phyloP scores from a whole-genome alignment of 2,329 filamentous ascomycete genomes.

The Scytalidium lignicola region DNA sequence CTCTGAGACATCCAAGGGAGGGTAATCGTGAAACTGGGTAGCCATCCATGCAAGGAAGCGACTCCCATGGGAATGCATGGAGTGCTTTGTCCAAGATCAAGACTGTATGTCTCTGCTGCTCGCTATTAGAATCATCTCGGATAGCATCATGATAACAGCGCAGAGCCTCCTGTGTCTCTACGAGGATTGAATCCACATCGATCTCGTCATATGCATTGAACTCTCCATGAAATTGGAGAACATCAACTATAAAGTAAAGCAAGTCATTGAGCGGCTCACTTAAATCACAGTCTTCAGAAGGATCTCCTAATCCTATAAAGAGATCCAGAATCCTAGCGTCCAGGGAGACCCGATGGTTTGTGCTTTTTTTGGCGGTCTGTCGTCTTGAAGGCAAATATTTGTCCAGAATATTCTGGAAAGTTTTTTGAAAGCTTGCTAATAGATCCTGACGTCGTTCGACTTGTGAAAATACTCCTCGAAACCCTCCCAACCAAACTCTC shows the following conservation, averaged over 20 bases:
- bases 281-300: slow-evolving; percentile 65
- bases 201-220: slow-evolving; percentile 96
- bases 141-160: slow-evolving; percentile 63
- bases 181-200: slow-evolving; percentile 86
- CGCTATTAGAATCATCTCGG: slow-evolving; percentile 27
- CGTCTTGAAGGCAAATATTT: slow-evolving; percentile 80
- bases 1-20: slow-evolving; percentile 75
- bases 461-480: slow-evolving; percentile 88
- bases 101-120: slow-evolving; percentile 64
- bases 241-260: slow-evolving; percentile 93
- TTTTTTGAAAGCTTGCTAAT: slow-evolving; percentile 69
- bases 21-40: slow-evolving; percentile 82
- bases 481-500: slow-evolving; percentile 90
- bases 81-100: slow-evolving; percentile 87
- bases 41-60: slow-evolving; percentile 75
- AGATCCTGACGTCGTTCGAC: slow-evolving; percentile 57
- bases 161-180: slow-evolving; percentile 82
- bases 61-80: slow-evolving; percentile 94
- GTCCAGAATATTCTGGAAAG: slow-evolving; percentile 74
- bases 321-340: slow-evolving; percentile 73
- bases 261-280: slow-evolving; percentile 90
- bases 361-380: slow-evolving; percentile 51
- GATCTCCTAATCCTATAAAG: slow-evolving; percentile 79
- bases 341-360: slow-evolving; percentile 39
- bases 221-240: slow-evolving; percentile 94